Base-by-base conservation (phyloP, 306 rosid species). In the Cicer judaicum region DNA sequence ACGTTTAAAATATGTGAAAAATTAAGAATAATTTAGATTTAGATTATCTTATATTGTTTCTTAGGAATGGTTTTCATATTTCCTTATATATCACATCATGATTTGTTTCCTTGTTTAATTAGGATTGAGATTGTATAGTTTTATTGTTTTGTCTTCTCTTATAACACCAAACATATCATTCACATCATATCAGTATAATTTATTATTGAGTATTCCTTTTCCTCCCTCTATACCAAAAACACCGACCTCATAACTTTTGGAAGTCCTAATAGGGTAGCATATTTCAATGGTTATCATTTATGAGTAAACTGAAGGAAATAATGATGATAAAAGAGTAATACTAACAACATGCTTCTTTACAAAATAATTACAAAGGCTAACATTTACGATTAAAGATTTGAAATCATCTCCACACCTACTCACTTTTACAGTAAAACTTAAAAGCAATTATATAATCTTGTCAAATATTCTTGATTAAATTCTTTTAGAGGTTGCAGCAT, bases 41-140 rank as follows among this genome's bases (percentile, higher is more conserved):
- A 13, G 67, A 36, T 44, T n/a, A 13, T 13, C 19, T 7, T 36
- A 61, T 38, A 61, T 39, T n/a, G 3, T 60, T 54, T 44, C 16
- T 18, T 42, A 44, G 41, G 40, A 66, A 66, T 44, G 11, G 36
- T 66, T 66, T 44, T 66, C 12, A 46, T 19, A 66, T 66, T 66
- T 66, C 56, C 72, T 44, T 12, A 21, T 13, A 46, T 7, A 18
- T 21, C 55, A 21, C 4, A 18, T 21, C 55, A 3, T 11, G 42
- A 66, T 66, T 18, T 44, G 19, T 43, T 66, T 66, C 18, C 72
- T 11, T 66, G n/a, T n/a, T n/a, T n/a, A n/a, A n/a, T n/a, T n/a
- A n/a, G n/a, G n/a, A 43, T 64, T 36, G 7, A 50, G 36, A 41
- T 12, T 64, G 6, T 64, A 16, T 12, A 21, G 13, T 11, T 19